These are phyloP conservation scores for Thielaviopsis punctulata DNA, from an alignment of 2,329 filamentous ascomycete species.

Conservation along the genomic window DNA sequence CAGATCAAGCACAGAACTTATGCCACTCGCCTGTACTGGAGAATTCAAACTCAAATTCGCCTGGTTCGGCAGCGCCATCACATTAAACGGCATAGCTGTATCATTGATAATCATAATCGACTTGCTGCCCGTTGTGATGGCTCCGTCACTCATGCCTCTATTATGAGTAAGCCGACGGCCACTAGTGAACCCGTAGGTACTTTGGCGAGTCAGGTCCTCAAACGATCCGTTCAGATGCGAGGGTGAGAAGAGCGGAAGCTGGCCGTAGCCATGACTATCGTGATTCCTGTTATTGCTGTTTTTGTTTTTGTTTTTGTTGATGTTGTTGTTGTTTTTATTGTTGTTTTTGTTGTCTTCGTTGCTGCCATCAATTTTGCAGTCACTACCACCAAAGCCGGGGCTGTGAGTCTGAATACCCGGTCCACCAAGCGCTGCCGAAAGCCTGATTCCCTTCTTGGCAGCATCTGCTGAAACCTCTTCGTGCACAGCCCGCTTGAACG, in stretches of 20 bases:
- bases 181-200: neutral
- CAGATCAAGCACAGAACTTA: no score
- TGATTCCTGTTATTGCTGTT: no score
- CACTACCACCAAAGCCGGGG: no score
- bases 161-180: conserved; percentile 9
- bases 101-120: conserved; percentile 79
- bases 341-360: no score
- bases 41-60: no score
- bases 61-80: conserved; percentile 37
- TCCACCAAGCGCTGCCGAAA: neutral
- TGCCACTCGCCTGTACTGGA: no score
- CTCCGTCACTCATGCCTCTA: conserved; percentile 34
- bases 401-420: neutral
- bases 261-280: no score
- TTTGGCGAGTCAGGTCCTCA: conserved; percentile 24
- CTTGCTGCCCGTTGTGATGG: conserved; percentile 64
- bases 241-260: neutral
- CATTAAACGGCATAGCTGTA: conserved; percentile 30
- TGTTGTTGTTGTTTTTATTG: no score
- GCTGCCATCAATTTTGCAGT: no score
- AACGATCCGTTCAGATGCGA: conserved; percentile 25
- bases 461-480: conserved; percentile 33
- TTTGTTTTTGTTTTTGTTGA: no score
- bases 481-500: conserved; percentile 59
- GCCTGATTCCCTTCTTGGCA: neutral